Base-by-base conservation (phyloP, 2,329 filamentous ascomycete genomes). In the Pyrenochaeta sp. region DNA sequence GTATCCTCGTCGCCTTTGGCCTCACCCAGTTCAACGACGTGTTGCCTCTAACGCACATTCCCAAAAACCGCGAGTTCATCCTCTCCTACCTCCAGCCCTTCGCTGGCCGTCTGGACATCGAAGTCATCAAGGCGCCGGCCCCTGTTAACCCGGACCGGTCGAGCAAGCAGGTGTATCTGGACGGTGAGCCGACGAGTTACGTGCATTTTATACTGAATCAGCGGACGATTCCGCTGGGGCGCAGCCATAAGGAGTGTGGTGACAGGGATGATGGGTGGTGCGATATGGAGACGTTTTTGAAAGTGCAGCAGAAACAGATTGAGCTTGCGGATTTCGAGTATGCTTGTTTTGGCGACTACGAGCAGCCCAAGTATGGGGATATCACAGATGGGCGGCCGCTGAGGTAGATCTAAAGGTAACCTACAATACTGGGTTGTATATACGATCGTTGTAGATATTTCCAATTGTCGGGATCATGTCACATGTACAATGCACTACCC, bases 191-290 rank as follows among this genome's bases (percentile, higher is more conserved):
- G 59, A 90, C 86, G 0, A 82, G 75, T 39, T 91, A 91, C 65
- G 77, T 91, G 5, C 87, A 90, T 66, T 88, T 91, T 59, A 70
- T 90, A 2, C 77, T 90, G 30, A 90, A 90, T 65, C 87, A 90
- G 71, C 77, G 88, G 20, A 91, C 87, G 0, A 60, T 91, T 1
- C 88, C 88, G 1, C 73, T 91, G 1, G 85, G 87, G 6, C 69
- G 69, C 46, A 89, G 84, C 60, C 85, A 89, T 48, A 69, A 80
- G 1, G 81, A 84, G 45, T 91, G 88, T 57, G 86, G 81, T 1
- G 63, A 77, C 8, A 73, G 88, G 4, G 80, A 84, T 29, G 88
- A 91, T 66, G 88, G 88, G 1, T 91, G 88, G 87, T 91, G 88
- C 63, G 87, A 90, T 63, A 67, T 91, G 35, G 77, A 78, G 3